Percentiles rank a stretch among this genome's conserved stretches.
phyloP scores from a whole-genome alignment of 164 flowering plant genomes.

The Berberis vulgaris region DNA sequence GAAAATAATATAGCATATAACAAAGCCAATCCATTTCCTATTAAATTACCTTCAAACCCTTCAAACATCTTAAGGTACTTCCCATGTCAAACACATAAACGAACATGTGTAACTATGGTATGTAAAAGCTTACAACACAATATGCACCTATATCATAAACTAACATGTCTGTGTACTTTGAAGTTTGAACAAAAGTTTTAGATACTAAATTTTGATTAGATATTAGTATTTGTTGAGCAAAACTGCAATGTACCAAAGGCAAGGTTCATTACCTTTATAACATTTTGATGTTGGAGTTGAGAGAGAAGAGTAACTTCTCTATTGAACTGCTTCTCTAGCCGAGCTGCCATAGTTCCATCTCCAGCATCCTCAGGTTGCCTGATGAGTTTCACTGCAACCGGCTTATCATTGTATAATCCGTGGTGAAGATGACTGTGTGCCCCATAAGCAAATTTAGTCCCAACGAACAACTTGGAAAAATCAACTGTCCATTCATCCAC shows the following conservation, averaged over 20 bases:
- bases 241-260: neutral
- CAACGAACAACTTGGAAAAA: slow-evolving; percentile 62
- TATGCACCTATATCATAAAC: no score
- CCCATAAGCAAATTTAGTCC: slow-evolving; percentile 72
- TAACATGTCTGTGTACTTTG: no score
- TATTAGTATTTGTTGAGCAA: no score
- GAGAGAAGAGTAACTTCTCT: slow-evolving; percentile 70
- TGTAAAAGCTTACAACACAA: no score
- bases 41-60: no score
- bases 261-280: slow-evolving; percentile 48
- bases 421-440: slow-evolving; percentile 83
- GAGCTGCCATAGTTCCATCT: slow-evolving; percentile 43
- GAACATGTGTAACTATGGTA: no score
- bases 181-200: no score
- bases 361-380: slow-evolving; percentile 73
- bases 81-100: no score
- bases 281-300: slow-evolving; percentile 62
- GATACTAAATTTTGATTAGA: no score
- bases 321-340: slow-evolving; percentile 60
- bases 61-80: no score
- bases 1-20: no score
- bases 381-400: slow-evolving; percentile 79
- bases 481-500: slow-evolving; percentile 58
- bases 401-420: slow-evolving; percentile 62
- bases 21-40: no score